phyloP scores from a whole-genome alignment of 352 stramenopile genomes.

The Globisporangium carolinianum region DNA sequence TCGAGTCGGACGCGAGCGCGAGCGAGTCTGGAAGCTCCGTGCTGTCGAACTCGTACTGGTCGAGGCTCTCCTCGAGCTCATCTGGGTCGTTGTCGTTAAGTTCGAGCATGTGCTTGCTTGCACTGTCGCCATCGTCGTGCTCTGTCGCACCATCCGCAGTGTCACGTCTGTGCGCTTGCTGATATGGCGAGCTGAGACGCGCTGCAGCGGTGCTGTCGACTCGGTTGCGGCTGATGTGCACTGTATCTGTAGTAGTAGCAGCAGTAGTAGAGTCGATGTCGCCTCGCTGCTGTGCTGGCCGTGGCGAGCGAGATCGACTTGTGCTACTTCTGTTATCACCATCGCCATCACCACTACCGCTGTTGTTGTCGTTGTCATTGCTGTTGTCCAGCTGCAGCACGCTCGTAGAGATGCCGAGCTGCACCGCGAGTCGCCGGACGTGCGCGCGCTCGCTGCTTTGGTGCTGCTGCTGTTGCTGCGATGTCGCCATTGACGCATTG shows the following conservation, averaged over 20 bases:
- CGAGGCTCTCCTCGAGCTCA: constrained; percentile 18
- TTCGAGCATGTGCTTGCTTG: constrained; percentile 16
- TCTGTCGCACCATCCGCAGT: constrained; percentile 17
- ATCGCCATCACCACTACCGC: neutral
- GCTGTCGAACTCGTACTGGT: constrained; percentile 10
- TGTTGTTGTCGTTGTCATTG: neutral
- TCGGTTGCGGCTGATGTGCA: no score
- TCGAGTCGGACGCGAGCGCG: constrained; percentile 34
- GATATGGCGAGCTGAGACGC: no score
- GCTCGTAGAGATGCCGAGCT: constrained; percentile 46
- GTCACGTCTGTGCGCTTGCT: no score
- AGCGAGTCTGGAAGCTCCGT: constrained; percentile 16
- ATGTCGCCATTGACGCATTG: no score
- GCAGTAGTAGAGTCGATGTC: no score
- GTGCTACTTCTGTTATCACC: neutral
- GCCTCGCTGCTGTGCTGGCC: no score
- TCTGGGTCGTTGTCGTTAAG: constrained; percentile 17
- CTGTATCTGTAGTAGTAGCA: no score
- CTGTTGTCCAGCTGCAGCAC: constrained; percentile 19
- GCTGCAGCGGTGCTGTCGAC: no score
- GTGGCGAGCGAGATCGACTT: neutral
- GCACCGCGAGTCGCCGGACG: constrained; percentile 38
- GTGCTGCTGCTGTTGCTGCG: no score
- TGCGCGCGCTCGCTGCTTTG: constrained; percentile 24
- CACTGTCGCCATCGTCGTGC: constrained; percentile 13